A percentile compares a stretch with the other conserved stretches of the same genome.
These are phyloP conservation scores for Stentor coeruleus DNA, from an alignment of 73 alveolate genomes.

Conservation along the genomic window DNA sequence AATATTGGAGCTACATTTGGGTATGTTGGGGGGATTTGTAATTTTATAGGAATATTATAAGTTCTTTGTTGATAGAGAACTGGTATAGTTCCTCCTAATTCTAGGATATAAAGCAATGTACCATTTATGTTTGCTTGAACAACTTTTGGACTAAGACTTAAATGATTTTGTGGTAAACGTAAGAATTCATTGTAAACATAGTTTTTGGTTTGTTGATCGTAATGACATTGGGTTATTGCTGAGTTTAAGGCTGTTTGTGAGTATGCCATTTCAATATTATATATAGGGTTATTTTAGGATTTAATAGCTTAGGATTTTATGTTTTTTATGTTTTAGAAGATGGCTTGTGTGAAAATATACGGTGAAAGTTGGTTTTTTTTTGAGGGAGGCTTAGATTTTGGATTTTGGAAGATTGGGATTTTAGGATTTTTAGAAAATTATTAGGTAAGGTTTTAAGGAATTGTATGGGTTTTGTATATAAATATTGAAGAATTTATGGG, in stretches of 20 bases:
- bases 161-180: not conserved
- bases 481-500: too few relatives aligned
- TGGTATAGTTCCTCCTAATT: not conserved
- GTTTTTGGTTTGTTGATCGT: not conserved
- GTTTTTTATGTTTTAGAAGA: too few relatives aligned
- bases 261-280: not conserved
- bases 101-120: not conserved
- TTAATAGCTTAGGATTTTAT: too few relatives aligned
- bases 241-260: not conserved
- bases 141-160: not conserved
- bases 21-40: not conserved
- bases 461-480: too few relatives aligned
- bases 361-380: too few relatives aligned
- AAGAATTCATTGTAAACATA: not conserved
- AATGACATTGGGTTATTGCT: constrained; percentile 15
- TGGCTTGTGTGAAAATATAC: too few relatives aligned
- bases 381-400: too few relatives aligned
- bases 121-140: not conserved
- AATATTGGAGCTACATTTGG: constrained; percentile 7
- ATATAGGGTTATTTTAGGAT: too few relatives aligned
- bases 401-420: too few relatives aligned
- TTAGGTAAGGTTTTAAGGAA: too few relatives aligned
- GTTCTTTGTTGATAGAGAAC: not conserved
- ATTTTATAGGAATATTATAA: not conserved
- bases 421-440: too few relatives aligned